phyloP scores from a whole-genome alignment of 345 rosid genomes.

The Eucalyptus dawsonii region DNA sequence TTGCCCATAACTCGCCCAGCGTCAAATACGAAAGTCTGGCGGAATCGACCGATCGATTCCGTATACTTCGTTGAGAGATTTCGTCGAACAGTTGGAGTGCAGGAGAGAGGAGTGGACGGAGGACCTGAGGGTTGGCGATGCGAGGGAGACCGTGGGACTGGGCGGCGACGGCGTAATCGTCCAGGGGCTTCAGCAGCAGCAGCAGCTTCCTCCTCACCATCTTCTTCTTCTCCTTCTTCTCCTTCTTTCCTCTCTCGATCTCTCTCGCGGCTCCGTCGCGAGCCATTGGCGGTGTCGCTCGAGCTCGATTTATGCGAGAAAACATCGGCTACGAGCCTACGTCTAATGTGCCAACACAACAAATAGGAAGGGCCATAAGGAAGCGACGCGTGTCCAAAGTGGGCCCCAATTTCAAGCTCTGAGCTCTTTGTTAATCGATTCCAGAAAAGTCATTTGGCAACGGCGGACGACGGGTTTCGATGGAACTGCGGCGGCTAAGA shows the following conservation, averaged over 20 bases:
- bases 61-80: not conserved
- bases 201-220: constrained; percentile 70
- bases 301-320: not conserved
- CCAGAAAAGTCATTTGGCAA: too few species aligned
- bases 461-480: too few species aligned
- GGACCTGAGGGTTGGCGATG: constrained; percentile 40
- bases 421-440: too few species aligned
- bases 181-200: constrained; percentile 68
- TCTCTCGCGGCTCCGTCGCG: not conserved
- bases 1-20: not conserved
- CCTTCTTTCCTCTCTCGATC: not conserved
- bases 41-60: not conserved
- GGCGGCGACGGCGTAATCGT: constrained; percentile 31
- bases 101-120: not conserved
- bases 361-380: too few species aligned
- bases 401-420: too few species aligned
- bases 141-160: constrained; percentile 17
- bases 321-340: too few species aligned
- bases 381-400: too few species aligned
- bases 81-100: not conserved
- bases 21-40: not conserved
- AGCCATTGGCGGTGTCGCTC: not conserved
- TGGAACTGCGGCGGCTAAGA: too few species aligned
- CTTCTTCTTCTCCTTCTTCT: not conserved
- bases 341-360: too few species aligned